Conservation (phyloP, 192 early-diverging fungal species). For the Polychytrium aggregatum region DNA sequence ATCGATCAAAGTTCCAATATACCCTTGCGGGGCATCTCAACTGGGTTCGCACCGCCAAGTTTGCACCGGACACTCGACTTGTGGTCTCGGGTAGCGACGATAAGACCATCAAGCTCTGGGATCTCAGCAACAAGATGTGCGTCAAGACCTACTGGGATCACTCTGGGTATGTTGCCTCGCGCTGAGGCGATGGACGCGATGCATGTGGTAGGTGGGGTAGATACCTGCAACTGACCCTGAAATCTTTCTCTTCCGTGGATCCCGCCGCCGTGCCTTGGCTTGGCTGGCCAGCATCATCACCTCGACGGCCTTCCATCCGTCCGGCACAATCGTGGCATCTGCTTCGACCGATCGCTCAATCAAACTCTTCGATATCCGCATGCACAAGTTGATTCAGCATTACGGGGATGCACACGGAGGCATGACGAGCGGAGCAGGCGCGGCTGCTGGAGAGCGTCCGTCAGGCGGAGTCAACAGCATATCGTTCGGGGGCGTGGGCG, state of each 20-base stretch:
- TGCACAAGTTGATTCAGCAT: conserved; percentile 44
- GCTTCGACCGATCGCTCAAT: conserved; percentile 41
- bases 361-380: conserved; percentile 48
- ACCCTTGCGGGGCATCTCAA: conserved; percentile 49
- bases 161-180: conserved; percentile 22
- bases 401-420: conserved; percentile 44
- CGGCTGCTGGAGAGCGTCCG: too few relatives aligned
- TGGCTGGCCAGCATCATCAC: conserved; percentile 32
- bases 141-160: conserved; percentile 54
- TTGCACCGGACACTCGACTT: conserved; percentile 38
- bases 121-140: conserved; percentile 32
- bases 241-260: conserved; percentile 3
- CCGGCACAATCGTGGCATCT: conserved; percentile 37
- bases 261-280: neutral
- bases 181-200: neutral
- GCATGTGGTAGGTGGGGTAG: neutral
- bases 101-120: conserved; percentile 50
- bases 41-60: conserved; percentile 44
- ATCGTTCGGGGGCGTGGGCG: conserved; percentile 35
- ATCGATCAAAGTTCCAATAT: conserved; percentile 43
- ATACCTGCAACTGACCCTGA: neutral
- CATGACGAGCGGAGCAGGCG: conserved; percentile 7
- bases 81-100: conserved; percentile 47
- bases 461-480: conserved; percentile 46
- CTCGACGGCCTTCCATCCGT: conserved; percentile 39